phyloP scores from a whole-genome alignment of 202 grass and related monocot species.

The Eragrostis tef region DNA sequence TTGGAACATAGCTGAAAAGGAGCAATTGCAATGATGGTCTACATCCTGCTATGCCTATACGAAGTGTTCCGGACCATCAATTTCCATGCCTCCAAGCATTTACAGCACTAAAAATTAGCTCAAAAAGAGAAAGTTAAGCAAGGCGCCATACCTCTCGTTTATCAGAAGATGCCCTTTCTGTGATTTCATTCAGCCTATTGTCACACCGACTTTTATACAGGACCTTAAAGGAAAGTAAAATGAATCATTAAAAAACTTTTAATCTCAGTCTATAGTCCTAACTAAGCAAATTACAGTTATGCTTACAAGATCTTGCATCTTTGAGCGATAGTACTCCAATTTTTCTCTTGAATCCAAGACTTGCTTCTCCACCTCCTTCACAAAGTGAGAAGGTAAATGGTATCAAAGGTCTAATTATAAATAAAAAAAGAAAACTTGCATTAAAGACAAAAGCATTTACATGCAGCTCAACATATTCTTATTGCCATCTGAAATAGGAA shows the following conservation, averaged over 20 bases:
- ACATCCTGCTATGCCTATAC: background rate
- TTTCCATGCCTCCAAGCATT: conserved; percentile 13
- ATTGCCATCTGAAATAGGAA: conserved; percentile 8
- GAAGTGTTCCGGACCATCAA: conserved; percentile 9
- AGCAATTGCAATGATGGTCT: background rate
- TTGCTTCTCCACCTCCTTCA: conserved; percentile 84
- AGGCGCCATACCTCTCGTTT: conserved; percentile 78
- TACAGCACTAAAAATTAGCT: conserved; percentile 5
- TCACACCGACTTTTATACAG: conserved; percentile 97
- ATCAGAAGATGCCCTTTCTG: conserved; percentile 92
- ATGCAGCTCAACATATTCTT: background rate
- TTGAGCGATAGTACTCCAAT: conserved; percentile 85
- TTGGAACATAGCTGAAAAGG: background rate
- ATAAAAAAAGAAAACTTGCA: conserved; percentile 31
- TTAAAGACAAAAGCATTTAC: background rate
- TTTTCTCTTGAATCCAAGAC: conserved; percentile 97
- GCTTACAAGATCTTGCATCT: conserved; percentile 99
- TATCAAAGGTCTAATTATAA: conserved; percentile 11
- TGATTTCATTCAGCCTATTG: conserved; percentile 98
- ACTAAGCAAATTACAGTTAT: conserved; percentile 35
- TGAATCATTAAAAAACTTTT: background rate
- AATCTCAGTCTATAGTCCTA: conserved; percentile 21
- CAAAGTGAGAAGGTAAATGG: conserved; percentile 21
- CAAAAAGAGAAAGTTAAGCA: conserved; percentile 12
- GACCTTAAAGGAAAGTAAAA: conserved; percentile 62